Evolutionary conservation across 805 yeast species (phyloP).

Genomic region (Lipomyces sp.): DNA sequence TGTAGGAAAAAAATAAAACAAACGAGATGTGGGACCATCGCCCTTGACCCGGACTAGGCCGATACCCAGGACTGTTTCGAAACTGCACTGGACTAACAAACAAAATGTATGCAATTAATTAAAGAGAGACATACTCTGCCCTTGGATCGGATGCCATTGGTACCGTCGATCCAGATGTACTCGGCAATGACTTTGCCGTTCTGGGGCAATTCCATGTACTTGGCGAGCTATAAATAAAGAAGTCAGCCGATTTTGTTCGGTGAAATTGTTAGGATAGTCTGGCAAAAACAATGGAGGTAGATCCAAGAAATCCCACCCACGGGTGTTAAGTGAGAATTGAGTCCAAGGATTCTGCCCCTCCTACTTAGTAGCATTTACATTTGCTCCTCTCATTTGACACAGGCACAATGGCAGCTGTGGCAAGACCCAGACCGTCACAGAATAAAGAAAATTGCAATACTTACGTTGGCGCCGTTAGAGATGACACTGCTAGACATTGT

Average conservation of each 20-base stretch:
- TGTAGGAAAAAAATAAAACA: no score
- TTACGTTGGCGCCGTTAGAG: conserved; percentile 36
- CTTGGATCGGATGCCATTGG: conserved; percentile 90
- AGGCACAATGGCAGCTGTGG: not conserved
- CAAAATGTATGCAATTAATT: not conserved
- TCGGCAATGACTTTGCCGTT: conserved; percentile 89
- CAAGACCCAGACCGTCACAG: not conserved
- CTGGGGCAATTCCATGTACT: conserved; percentile 84
- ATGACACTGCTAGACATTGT: conserved; percentile 37
- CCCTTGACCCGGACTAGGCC: no score
- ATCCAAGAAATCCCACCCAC: not conserved
- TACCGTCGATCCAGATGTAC: conserved; percentile 96
- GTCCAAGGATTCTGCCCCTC: no score
- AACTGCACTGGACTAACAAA: not conserved
- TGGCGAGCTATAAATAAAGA: conserved; percentile 57
- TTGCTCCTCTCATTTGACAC: no score
- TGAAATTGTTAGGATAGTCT: not conserved
- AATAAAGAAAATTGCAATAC: conserved; percentile 6
- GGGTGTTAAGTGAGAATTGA: no score
- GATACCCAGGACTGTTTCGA: not conserved
- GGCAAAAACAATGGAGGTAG: not conserved
- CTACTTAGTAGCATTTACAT: no score
- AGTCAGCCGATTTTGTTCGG: not conserved
- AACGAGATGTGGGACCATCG: not conserved
- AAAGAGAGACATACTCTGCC: conserved; percentile 52